A percentile compares a stretch with the other conserved stretches of the same genome.
Conservation (phyloP, 139 green algal species). For the Coccomyxa sp. region DNA sequence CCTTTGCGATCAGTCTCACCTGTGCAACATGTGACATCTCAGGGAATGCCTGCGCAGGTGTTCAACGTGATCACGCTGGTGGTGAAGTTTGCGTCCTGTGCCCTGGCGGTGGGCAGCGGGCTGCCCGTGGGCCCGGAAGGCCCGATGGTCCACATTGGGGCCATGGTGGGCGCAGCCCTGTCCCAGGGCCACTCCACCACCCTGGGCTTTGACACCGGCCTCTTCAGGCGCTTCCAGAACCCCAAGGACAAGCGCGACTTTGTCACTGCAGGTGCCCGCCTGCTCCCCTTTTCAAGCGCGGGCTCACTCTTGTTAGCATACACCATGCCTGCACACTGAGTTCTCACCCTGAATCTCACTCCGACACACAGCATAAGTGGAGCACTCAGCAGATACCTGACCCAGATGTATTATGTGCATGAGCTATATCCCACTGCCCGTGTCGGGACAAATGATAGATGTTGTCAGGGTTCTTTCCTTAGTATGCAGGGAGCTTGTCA, state of each 20-base stretch:
- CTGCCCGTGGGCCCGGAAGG: slow-evolving; percentile 82
- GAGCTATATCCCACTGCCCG: too few species aligned
- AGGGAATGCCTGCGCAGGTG: slow-evolving; percentile 56
- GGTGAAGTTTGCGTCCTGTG: slow-evolving; percentile 79
- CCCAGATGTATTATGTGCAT: too few species aligned
- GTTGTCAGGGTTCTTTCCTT: too few species aligned
- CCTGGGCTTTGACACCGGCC: slow-evolving; percentile 53
- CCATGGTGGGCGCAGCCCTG: slow-evolving; percentile 58
- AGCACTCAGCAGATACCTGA: too few species aligned
- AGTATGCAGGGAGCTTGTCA: too few species aligned
- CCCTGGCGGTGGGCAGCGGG: slow-evolving; percentile 63
- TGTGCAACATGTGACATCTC: too few species aligned
- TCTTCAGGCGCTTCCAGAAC: slow-evolving; percentile 82
- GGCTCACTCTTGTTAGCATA: background rate
- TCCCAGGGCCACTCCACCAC: slow-evolving; percentile 81
- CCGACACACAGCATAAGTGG: too few species aligned
- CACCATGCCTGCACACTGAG: background rate
- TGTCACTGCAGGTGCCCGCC: slow-evolving; percentile 69
- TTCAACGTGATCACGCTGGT: slow-evolving; percentile 80
- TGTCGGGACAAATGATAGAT: too few species aligned
- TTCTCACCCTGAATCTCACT: background rate
- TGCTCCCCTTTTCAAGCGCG: background rate
- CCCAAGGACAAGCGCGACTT: slow-evolving; percentile 89
- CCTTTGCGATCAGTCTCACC: too few species aligned
- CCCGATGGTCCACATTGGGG: slow-evolving; percentile 84